Conservation (phyloP, 306 rosid genomes). For the Lathyrus aphaca region DNA sequence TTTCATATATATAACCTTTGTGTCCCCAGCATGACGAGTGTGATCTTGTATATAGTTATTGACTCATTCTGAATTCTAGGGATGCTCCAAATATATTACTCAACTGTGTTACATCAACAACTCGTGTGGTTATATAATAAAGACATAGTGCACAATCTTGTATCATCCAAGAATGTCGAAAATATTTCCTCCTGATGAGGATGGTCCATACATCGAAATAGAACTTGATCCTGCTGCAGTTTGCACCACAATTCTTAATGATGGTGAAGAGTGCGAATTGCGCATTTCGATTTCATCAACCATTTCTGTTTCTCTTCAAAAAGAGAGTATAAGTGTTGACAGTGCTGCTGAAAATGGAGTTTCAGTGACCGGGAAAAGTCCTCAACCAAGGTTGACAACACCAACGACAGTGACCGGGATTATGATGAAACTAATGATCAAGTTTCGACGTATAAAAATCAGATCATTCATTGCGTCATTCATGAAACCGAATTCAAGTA, state of each 20-base stretch:
- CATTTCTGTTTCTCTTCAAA: conserved; percentile 37
- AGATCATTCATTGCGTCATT: conserved; percentile 48
- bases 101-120: too few relatives aligned
- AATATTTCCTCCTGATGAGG: conserved; percentile 30
- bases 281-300: conserved; percentile 63
- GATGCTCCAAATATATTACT: conserved; percentile 5
- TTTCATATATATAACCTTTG: not conserved
- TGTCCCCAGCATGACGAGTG: not conserved
- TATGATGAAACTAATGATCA: conserved; percentile 52
- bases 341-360: not conserved
- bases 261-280: conserved; percentile 29
- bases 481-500: conserved; percentile 37
- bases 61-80: not conserved
- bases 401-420: conserved; percentile 35
- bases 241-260: not conserved
- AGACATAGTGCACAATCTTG: not conserved
- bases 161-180: not conserved
- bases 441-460: conserved; percentile 49
- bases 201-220: conserved; percentile 57
- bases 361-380: conserved; percentile 18
- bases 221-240: conserved; percentile 11
- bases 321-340: not conserved
- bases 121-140: too few relatives aligned
- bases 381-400: conserved; percentile 35
- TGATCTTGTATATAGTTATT: conserved; percentile 9